phyloP scores from a whole-genome alignment of 2,329 filamentous ascomycete genomes.

The Coniochaeta sp. region DNA sequence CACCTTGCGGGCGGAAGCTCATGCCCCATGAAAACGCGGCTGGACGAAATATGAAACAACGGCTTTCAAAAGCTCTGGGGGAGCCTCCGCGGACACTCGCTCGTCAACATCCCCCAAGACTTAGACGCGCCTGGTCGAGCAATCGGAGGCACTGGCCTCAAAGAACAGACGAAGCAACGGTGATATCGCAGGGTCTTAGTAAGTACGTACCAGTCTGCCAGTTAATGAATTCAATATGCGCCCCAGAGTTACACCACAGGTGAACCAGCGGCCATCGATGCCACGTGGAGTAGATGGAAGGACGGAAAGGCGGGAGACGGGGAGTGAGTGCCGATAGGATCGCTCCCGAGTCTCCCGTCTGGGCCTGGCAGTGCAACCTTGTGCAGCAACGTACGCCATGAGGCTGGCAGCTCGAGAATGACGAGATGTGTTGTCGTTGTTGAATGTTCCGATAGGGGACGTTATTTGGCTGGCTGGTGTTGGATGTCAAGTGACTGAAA shows the following conservation, averaged over 20 bases:
- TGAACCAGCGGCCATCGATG: not conserved
- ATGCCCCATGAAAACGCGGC: not conserved
- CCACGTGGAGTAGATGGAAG: conserved; percentile 2
- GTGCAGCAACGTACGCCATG: not conserved
- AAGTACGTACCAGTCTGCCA: not conserved
- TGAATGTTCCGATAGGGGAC: too few relatives aligned
- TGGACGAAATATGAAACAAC: conserved; percentile 6
- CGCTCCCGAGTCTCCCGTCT: not conserved
- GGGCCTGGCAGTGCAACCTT: not conserved
- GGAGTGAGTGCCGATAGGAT: conserved; percentile 1
- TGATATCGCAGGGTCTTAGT: not conserved
- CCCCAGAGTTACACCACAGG: not conserved
- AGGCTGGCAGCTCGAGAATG: not conserved
- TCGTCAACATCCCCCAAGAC: too few relatives aligned
- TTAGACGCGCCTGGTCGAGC: not conserved
- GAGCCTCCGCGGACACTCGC: not conserved
- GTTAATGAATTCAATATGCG: not conserved
- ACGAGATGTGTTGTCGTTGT: not conserved
- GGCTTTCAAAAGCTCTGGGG: not conserved
- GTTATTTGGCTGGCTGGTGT: not conserved
- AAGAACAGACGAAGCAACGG: not conserved
- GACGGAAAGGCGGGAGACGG: not conserved
- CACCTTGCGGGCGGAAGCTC: not conserved
- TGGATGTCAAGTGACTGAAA: too few relatives aligned
- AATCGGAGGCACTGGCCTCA: not conserved